These are phyloP conservation scores for Gelatoporia subvermispora DNA, from an alignment of 768 basidiomycete genomes.

Conservation along the genomic window DNA sequence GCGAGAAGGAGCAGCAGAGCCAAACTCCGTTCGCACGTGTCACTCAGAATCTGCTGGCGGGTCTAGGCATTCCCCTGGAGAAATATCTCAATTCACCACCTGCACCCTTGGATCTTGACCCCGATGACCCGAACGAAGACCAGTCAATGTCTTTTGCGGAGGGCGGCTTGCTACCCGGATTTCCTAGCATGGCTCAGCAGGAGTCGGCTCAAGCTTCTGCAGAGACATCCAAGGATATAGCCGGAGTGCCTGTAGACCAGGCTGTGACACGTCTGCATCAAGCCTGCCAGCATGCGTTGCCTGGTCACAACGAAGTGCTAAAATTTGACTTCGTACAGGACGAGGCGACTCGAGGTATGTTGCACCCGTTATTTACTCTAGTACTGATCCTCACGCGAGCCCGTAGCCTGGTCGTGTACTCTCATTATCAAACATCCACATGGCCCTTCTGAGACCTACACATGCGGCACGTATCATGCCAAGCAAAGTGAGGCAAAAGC, in stretches of 20 bases:
- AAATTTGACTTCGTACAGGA: slow-evolving; percentile 18
- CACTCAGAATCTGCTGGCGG: neutral
- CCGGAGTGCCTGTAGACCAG: neutral
- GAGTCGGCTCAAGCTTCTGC: too few relatives aligned
- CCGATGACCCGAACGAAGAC: neutral
- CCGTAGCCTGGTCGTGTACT: slow-evolving; percentile 53
- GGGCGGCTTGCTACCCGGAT: neutral
- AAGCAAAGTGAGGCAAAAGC: slow-evolving; percentile 51
- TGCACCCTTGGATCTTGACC: neutral
- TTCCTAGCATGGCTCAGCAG: too few relatives aligned
- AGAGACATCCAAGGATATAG: neutral
- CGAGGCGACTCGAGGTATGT: slow-evolving; percentile 9
- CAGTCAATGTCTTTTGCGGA: neutral
- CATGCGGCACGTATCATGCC: slow-evolving; percentile 39
- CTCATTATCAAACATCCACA: slow-evolving; percentile 55
- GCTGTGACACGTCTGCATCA: slow-evolving; percentile 16
- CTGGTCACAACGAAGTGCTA: slow-evolving; percentile 16
- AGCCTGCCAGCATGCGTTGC: slow-evolving; percentile 19
- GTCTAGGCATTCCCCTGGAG: neutral
- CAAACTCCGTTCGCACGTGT: neutral
- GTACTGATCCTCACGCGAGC: neutral
- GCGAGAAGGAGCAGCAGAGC: neutral
- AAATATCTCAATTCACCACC: neutral
- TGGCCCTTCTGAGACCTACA: slow-evolving; percentile 47
- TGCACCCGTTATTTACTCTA: neutral